Conservation (phyloP, 2,329 filamentous ascomycete species). For the Cordyceps fumosorosea region DNA sequence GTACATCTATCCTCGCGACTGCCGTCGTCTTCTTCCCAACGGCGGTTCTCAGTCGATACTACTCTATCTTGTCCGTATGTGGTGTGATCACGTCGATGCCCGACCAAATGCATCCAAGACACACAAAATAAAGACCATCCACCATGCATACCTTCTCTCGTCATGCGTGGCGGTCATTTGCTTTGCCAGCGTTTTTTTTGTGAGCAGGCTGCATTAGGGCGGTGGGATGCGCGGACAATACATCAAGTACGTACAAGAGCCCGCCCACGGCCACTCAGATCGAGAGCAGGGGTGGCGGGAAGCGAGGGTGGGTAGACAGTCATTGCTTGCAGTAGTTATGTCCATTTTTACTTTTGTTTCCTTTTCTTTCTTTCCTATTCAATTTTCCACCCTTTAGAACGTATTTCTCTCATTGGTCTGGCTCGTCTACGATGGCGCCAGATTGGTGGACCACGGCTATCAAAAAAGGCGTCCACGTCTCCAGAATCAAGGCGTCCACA, state of each 20-base stretch:
- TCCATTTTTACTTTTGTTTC: neutral
- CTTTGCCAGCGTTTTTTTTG: neutral
- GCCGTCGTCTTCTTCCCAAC: too few species aligned
- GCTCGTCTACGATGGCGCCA: conserved; percentile 2
- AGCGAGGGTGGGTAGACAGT: neutral
- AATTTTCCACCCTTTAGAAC: neutral
- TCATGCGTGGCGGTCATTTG: neutral
- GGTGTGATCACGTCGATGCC: too few species aligned
- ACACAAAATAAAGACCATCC: neutral
- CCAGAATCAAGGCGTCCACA: neutral
- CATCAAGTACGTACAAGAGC: too few species aligned
- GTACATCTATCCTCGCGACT: too few species aligned
- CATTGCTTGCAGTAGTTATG: neutral
- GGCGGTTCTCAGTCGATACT: too few species aligned
- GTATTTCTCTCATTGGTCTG: neutral
- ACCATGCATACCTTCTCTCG: neutral
- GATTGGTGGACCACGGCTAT: neutral
- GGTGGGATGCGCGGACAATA: too few species aligned
- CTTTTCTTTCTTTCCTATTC: too few species aligned
- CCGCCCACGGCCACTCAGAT: too few species aligned
- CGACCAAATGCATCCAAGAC: too few species aligned
- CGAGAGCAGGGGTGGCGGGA: too few species aligned
- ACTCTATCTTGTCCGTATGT: too few species aligned
- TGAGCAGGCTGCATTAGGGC: too few species aligned
- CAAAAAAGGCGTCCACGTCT: conserved; percentile 5